Base-by-base conservation (phyloP, 1,284 basidiomycete species). In the Puccinia novopanici region DNA sequence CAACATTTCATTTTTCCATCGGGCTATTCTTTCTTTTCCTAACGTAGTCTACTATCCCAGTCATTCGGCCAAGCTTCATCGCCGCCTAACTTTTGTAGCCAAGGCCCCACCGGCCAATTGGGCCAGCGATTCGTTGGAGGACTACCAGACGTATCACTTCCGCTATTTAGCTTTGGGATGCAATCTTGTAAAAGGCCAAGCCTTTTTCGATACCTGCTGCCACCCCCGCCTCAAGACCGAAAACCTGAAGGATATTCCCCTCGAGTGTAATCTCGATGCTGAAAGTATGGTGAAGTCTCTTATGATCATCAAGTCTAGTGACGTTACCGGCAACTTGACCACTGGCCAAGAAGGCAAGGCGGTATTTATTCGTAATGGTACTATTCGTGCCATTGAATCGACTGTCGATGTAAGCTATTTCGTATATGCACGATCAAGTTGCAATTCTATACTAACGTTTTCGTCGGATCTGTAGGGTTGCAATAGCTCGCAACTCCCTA, bases 111-210 rank as follows among this genome's bases (percentile, higher is more conserved):
- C 68, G 8, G 54, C 55, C 30, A 57, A 52, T 27, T 80, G 77
- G 77, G 57, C 67, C 17, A 80, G 50, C 15, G 70, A 45, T 34
- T 61, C 77, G 0, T n/a, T 72, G 0, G 77, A 80, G 37, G 77
- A 80, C 45, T 80, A 80, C 45, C 67, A 80, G 22, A 55, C 72
- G 61, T 80, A 72, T 34, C 77, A 73, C 22, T 72, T 80, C 34
- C 67, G 77, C 13, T 80, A 72, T 30, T 45, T 80, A 15, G 57
- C 77, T 24, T 24, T 80, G 12, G 77, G 77, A 2, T 80, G 77
- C 24, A 55, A 80, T 30, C n/a, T 52, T 13, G 30, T 37, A 15
- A 80, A 72, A 27, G 59, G 70, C 13, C 54, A 80, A n/a, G 52
- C 37, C n/a, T 80, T 80, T 22, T 80, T 72, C 34, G 70, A 80